Evolutionary conservation across 1,139 yeast genomes (phyloP).

Genomic region (Protomyces inouyei): DNA sequence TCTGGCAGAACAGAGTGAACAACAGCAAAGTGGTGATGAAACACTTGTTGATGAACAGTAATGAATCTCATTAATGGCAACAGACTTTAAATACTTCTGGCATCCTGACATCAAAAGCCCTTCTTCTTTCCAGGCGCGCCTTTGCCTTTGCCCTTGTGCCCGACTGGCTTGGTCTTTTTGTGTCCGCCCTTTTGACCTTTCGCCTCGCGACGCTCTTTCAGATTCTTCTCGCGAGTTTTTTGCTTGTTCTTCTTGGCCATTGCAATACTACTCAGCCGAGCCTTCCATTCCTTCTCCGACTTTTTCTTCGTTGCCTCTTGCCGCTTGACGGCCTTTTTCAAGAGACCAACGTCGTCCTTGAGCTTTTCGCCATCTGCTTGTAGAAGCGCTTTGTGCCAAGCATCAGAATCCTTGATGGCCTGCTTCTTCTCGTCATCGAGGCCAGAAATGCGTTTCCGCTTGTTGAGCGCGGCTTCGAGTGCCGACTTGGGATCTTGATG

Average conservation of each 20-base stretch:
- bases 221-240: slow-evolving; percentile 84
- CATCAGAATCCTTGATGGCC: slow-evolving; percentile 56
- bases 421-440: slow-evolving; percentile 61
- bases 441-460: slow-evolving; percentile 40
- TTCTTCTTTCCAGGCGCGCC: not conserved
- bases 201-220: slow-evolving; percentile 46
- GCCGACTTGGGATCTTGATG: slow-evolving; percentile 85
- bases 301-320: slow-evolving; percentile 74
- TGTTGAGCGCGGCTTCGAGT: slow-evolving; percentile 65
- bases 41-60: no score
- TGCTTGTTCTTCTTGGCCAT: slow-evolving; percentile 69
- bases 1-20: not conserved
- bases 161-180: slow-evolving; percentile 22
- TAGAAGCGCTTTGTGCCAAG: slow-evolving; percentile 78
- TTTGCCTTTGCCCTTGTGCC: slow-evolving; percentile 19
- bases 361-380: slow-evolving; percentile 85
- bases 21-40: not conserved
- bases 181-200: slow-evolving; percentile 22
- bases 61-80: no score
- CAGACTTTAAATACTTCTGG: no score
- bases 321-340: slow-evolving; percentile 78
- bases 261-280: slow-evolving; percentile 66
- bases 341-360: slow-evolving; percentile 81
- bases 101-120: not conserved
- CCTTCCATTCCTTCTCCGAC: slow-evolving; percentile 82